A percentile compares a stretch with the other conserved stretches of the same genome.
phyloP scores from a whole-genome alignment of 495 filamentous ascomycete genomes.

The Aspergillus ellipticus region DNA sequence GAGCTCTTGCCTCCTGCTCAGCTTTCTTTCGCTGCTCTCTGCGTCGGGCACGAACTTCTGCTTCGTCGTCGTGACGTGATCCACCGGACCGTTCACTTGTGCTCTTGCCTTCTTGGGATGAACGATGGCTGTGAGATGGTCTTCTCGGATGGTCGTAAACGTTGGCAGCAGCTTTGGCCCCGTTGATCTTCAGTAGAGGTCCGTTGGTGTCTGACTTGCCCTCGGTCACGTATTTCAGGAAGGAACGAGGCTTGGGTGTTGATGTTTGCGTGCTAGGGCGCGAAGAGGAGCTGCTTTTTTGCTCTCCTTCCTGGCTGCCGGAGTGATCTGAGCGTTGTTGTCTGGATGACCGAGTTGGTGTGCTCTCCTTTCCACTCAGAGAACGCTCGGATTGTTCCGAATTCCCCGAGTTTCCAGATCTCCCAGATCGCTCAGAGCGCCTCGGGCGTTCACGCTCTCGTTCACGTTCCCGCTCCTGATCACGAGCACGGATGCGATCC shows the following conservation, averaged over 20 bases:
- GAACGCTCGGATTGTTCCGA: constrained; percentile 9
- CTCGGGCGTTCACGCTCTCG: constrained; percentile 1
- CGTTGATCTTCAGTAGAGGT: constrained; percentile 34
- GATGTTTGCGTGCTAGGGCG: constrained; percentile 25
- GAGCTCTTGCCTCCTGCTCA: constrained; percentile 10
- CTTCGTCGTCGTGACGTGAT: constrained; percentile 22
- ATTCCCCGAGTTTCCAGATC: background rate
- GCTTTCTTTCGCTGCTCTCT: constrained; percentile 6
- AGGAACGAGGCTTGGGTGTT: constrained; percentile 25
- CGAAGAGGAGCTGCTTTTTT: constrained; percentile 26
- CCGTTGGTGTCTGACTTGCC: constrained; percentile 35
- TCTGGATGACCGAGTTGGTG: constrained; percentile 17
- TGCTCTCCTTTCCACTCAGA: constrained; percentile 19
- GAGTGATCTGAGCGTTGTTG: constrained; percentile 33
- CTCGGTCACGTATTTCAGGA: constrained; percentile 40
- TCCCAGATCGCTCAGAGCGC: constrained; percentile 7
- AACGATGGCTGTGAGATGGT: constrained; percentile 32
- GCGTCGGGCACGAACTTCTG: constrained; percentile 11
- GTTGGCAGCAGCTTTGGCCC: constrained; percentile 28
- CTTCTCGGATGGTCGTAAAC: constrained; percentile 25
- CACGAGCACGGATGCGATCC: background rate
- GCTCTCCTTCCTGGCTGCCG: constrained; percentile 18
- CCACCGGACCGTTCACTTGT: constrained; percentile 29
- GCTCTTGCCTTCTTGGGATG: constrained; percentile 27
- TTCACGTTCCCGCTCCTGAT: constrained; percentile 3